These are phyloP conservation scores for Cytospora piceicola DNA, from an alignment of 2,329 filamentous ascomycete genomes.

Conservation along the genomic window DNA sequence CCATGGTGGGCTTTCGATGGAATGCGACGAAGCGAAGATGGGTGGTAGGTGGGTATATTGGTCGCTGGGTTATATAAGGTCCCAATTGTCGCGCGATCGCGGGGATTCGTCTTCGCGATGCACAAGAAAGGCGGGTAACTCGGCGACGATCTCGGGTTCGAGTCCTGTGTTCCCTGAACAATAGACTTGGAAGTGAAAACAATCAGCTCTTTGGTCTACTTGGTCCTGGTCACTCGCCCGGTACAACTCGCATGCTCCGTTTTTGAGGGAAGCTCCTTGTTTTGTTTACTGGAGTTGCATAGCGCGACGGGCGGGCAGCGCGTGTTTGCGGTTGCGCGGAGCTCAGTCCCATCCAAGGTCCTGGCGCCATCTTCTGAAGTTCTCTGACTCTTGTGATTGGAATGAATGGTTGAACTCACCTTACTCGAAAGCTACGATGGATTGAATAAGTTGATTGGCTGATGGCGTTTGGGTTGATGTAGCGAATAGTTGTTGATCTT, in stretches of 20 bases:
- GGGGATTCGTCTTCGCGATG: slow-evolving; percentile 19
- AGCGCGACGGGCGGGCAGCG: slow-evolving; percentile 16
- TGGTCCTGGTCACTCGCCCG: not conserved
- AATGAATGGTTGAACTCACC: slow-evolving; percentile 25
- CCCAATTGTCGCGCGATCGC: slow-evolving; percentile 14
- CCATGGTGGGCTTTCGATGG: slow-evolving; percentile 49
- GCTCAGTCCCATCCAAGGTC: slow-evolving; percentile 12
- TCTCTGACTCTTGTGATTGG: slow-evolving; percentile 9
- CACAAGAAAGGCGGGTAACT: slow-evolving; percentile 24
- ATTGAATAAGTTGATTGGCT: slow-evolving; percentile 30
- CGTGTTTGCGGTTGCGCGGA: slow-evolving; percentile 7
- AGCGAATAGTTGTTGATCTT: slow-evolving; percentile 26
- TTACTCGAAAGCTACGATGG: slow-evolving; percentile 29
- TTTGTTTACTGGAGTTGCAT: slow-evolving; percentile 29
- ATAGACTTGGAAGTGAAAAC: not conserved
- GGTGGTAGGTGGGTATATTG: slow-evolving; percentile 1
- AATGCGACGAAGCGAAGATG: slow-evolving; percentile 9
- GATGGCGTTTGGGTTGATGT: slow-evolving; percentile 27
- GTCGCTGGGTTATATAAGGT: slow-evolving; percentile 15
- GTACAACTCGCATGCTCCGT: slow-evolving; percentile 7
- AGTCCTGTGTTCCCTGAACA: slow-evolving; percentile 30
- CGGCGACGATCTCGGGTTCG: slow-evolving; percentile 30
- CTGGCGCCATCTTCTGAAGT: not conserved
- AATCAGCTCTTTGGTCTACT: slow-evolving; percentile 6
- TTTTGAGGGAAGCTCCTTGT: slow-evolving; percentile 17